Evolutionary conservation across 108 stramenopile species (phyloP).

Genomic region (Cylindrotheca closterium): DNA sequence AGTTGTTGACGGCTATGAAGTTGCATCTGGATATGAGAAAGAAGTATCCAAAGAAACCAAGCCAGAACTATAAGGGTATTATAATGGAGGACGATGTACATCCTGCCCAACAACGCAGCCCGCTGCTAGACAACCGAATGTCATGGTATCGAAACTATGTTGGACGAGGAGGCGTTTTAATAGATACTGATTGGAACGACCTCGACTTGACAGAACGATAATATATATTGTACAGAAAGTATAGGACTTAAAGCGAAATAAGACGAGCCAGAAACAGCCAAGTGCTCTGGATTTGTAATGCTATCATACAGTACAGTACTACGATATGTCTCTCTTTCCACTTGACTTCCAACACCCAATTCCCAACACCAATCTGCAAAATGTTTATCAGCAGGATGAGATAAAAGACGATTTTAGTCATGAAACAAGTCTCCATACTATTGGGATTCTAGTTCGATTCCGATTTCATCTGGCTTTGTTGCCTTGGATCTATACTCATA

Average conservation of each 20-base stretch:
- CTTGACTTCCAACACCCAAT: too few species aligned
- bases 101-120: constrained; percentile 14
- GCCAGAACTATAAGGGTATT: constrained; percentile 55
- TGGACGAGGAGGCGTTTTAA: constrained; percentile 72
- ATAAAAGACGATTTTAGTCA: too few species aligned
- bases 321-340: too few species aligned
- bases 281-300: too few species aligned
- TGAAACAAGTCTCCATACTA: too few species aligned
- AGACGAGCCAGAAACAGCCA: too few species aligned
- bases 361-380: too few species aligned
- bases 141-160: constrained; percentile 71
- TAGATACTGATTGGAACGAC: constrained; percentile 55
- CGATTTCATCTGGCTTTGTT: constrained; percentile 66
- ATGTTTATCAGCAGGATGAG: too few species aligned
- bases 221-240: too few species aligned
- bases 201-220: constrained; percentile 5
- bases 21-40: constrained; percentile 67
- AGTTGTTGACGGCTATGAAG: constrained; percentile 65
- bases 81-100: constrained; percentile 68
- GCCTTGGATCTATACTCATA: constrained; percentile 77
- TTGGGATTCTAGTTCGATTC: constrained; percentile 72
- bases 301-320: too few species aligned
- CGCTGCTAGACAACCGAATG: constrained; percentile 52
- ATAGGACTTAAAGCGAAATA: too few species aligned
- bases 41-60: constrained; percentile 30